Conservation (phyloP, 2,329 filamentous ascomycete species). For the Fusarium nygamai region DNA sequence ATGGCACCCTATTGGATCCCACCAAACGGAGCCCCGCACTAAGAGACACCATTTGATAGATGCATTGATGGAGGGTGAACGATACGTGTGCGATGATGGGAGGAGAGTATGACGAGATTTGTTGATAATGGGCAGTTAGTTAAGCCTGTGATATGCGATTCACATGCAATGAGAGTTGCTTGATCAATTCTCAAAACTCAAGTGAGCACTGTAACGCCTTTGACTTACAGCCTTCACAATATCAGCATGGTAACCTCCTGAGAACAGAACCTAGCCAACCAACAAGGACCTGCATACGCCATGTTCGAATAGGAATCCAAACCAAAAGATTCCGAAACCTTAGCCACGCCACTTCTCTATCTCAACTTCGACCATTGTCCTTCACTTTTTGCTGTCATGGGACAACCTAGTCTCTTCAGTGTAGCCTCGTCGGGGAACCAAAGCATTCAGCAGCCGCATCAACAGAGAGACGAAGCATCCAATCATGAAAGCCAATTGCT, state of each 20-base stretch:
- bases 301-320: not conserved
- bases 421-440: constrained; percentile 1
- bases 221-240: not conserved
- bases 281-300: not conserved
- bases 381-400: constrained; percentile 9
- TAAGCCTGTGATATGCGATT: constrained; percentile 9
- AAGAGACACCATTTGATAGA: constrained; percentile 23
- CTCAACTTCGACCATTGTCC: not conserved
- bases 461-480: constrained; percentile 4
- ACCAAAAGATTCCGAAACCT: constrained; percentile 29
- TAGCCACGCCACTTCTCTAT: constrained; percentile 12
- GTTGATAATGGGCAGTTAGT: constrained; percentile 16
- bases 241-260: not conserved
- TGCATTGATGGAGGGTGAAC: constrained; percentile 6
- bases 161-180: constrained; percentile 3
- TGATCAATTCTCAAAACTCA: not conserved
- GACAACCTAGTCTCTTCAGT: not conserved
- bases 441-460: constrained; percentile 1
- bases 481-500: constrained; percentile 41
- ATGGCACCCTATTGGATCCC: constrained; percentile 19
- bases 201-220: not conserved
- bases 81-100: constrained; percentile 26
- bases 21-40: constrained; percentile 24
- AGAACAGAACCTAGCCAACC: not conserved
- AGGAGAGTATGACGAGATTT: constrained; percentile 5